Evolutionary conservation across 2,329 filamentous ascomycete species (phyloP), one percentile per base, ranked within the genome.

Genomic region (Penicillium oxalicum): DNA sequence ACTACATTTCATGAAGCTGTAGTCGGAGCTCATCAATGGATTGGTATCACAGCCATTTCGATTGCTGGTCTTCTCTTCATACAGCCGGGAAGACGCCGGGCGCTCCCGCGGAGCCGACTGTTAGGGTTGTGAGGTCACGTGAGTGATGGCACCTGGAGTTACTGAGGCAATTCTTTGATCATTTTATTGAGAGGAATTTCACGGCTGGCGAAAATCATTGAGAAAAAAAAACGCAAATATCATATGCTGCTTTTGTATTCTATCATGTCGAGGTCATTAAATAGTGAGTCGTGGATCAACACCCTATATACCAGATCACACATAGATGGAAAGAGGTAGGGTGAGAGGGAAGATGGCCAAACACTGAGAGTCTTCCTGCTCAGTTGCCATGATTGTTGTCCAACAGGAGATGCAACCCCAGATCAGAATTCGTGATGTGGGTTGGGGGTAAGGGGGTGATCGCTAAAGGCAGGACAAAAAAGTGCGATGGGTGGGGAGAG

Each of bases 201-300:
- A 42, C 18, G 8, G 5, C 5, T 11, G 13, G 24, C 18, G 4
- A 4, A 6, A 12, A 25, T 34, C 9, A 18, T 2, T 27, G 13
- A 35, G 32, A 37, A 24, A 11, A 9, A 9, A 11, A 24, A 6
- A 37, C 28, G 18, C 5, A n/a, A 13, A 25, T 18, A 41, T 42
- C 11, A 37, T 40, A 36, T 44, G 45, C 38, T 53, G 32, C 34
- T 47, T 49, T 47, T 47, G 3, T 39, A 24, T 6, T 55, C 50
- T 55, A 55, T 51, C 27, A 46, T 56, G 43, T 41, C 36, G 38
- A 44, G 43, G 40, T 59, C 55, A 59, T 59, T 56, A 59, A 32
- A 11, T 57, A 46, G 52, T 57, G 45, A 36, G 46, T 38, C 39
- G 36, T 36, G 49, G 37, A 29, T 47, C 48, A 44, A 47, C 53